Base-by-base conservation (phyloP, 257 asterid species). In the Parsonsia alboflavescens region DNA sequence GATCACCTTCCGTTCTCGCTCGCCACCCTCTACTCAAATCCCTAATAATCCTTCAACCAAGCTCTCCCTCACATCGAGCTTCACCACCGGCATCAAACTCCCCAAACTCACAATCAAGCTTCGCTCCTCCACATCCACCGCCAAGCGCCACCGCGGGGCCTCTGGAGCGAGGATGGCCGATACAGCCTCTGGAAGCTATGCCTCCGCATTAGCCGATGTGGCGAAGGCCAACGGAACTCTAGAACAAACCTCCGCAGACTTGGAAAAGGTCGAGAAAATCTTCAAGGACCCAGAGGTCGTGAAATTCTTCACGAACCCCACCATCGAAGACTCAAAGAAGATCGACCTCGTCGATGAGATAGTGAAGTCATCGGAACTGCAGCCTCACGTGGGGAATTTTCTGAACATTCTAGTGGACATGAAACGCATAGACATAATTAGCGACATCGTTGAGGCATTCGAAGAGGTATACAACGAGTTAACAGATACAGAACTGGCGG, bases 311-410 rank as follows among this genome's bases (percentile, higher is more conserved):
- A 17, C 76, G 4, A 84, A 88, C 19, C 98, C 98, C 0, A 84
- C 83, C 16, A 48, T 93, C 33, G 52, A 7, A 12, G 86, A 69
- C 2, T 87, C 73, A 21, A 78, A 71, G 19, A 90, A 93, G 84
- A 84, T 80, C 17, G 65, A 71, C 19, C 21, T 90, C 39, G 41
- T 89, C 12, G 97, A 85, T 74, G 89, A 89, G 84, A 83, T 89
- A 39, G 80, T 85, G 11, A 70, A 70, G 15, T 61, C 91, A 59
- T 56, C 87, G 41, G 24, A 13, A 0, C 76, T 93, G 71, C 96
- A 82, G 84, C 90, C 97, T 45, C 93, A 89, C 88, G 91, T 88
- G 28, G 86, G 81, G 22, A 91, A 91, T 28, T 93, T 93, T 78
- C 77, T 93, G 10, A 91, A 86, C 87, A 78, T 93, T 11, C 54